Conservation (phyloP, 257 asterid species). For the Ajuga chamaepitys region DNA sequence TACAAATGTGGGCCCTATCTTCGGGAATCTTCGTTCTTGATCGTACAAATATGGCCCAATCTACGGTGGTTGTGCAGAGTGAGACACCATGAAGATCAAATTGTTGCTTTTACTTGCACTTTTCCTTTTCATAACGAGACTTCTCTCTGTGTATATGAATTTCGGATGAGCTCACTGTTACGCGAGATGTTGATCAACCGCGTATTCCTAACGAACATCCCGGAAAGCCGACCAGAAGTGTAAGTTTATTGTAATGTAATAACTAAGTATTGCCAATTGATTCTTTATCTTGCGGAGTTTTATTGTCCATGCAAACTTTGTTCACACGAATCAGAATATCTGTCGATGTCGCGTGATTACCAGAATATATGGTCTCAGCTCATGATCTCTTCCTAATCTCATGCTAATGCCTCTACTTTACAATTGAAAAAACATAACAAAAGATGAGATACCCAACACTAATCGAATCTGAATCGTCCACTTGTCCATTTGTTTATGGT, state of each 20-base stretch:
- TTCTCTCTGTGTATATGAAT: conserved; percentile 26
- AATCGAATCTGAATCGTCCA: neutral
- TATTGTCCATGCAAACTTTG: neutral
- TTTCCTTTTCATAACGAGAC: conserved; percentile 10
- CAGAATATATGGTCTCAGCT: neutral
- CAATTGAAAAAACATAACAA: neutral
- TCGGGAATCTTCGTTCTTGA: no score
- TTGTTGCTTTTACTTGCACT: neutral
- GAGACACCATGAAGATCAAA: conserved; percentile 8
- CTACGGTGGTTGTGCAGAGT: no score
- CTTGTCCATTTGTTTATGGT: neutral
- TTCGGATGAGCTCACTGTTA: conserved; percentile 10
- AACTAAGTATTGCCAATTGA: conserved; percentile 10
- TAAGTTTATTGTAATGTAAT: conserved; percentile 22
- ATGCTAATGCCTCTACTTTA: neutral
- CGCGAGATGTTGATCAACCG: conserved; percentile 6
- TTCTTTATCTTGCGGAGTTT: conserved; percentile 1
- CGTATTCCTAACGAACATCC: conserved; percentile 7
- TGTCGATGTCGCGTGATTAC: neutral
- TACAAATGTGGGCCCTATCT: neutral
- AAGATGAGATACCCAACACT: neutral
- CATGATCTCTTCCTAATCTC: neutral
- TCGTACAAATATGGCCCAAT: no score
- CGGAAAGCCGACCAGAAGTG: conserved; percentile 9
- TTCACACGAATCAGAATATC: neutral